These are phyloP conservation scores for Paraconiothyrium brasiliense DNA, from an alignment of 2,329 filamentous ascomycete species.

Conservation along the genomic window DNA sequence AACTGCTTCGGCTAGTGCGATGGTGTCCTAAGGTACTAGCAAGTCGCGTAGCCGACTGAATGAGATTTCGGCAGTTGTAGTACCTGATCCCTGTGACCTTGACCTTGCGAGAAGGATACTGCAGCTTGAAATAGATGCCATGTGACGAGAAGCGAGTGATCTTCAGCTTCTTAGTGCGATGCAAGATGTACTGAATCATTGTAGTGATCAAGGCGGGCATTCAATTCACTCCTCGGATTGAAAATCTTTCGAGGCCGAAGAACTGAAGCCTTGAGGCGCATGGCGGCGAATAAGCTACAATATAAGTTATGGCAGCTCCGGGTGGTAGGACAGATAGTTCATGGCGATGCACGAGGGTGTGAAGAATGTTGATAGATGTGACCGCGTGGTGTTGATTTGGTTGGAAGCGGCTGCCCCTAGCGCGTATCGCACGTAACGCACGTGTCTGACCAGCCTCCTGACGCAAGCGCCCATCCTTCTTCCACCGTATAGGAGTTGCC, in stretches of 20 bases:
- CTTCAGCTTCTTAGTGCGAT: not conserved
- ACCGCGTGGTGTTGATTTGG: not conserved
- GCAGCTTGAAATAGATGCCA: not conserved
- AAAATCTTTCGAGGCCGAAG: not conserved
- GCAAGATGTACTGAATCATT: not conserved
- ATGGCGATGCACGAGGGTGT: not conserved
- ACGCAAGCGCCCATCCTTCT: too few species aligned
- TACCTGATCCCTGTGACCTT: not conserved
- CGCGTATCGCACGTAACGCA: not conserved
- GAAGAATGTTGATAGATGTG: not conserved
- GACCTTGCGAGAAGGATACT: not conserved
- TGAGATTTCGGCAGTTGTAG: constrained; percentile 1
- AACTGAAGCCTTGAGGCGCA: not conserved
- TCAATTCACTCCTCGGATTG: not conserved
- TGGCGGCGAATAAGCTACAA: not conserved
- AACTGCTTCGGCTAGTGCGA: not conserved
- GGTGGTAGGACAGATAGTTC: not conserved
- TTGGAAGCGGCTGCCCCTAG: not conserved
- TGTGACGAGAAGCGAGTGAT: not conserved
- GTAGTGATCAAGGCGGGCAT: not conserved
- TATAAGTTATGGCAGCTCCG: not conserved
- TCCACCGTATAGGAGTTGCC: too few species aligned
- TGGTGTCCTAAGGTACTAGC: not conserved
- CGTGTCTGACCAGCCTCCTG: not conserved
- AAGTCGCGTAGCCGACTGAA: not conserved